A percentile compares a stretch with the other conserved stretches of the same genome.
Conservation (phyloP, 495 filamentous ascomycete genomes). For the Daldinia grandis region DNA sequence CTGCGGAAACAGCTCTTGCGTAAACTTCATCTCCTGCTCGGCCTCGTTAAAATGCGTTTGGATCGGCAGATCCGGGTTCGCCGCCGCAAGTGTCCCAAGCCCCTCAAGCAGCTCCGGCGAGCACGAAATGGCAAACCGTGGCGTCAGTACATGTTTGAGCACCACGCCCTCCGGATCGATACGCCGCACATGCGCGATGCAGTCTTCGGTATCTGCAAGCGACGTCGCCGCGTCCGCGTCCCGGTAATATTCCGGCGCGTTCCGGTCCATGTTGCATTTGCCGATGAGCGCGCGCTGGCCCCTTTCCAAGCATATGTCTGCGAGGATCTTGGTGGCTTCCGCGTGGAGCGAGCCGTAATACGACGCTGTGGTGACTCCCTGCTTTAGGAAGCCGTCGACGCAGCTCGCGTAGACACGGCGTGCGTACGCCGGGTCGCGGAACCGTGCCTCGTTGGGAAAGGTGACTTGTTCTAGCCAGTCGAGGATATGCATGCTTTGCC, state of each 20-base stretch:
- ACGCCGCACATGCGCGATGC: conserved; percentile 58
- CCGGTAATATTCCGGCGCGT: conserved; percentile 66
- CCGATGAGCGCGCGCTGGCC: conserved; percentile 73
- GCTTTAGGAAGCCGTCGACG: conserved; percentile 65
- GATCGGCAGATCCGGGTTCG: conserved; percentile 63
- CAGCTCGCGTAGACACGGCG: conserved; percentile 59
- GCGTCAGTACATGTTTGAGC: conserved; percentile 67
- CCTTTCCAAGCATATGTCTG: conserved; percentile 62
- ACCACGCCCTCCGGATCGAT: conserved; percentile 55
- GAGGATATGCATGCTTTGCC: conserved; percentile 64
- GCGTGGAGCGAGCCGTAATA: conserved; percentile 71
- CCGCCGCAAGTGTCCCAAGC: conserved; percentile 59
- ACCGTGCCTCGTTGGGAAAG: conserved; percentile 69
- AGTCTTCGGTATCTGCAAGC: conserved; percentile 59
- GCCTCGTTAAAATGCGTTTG: conserved; percentile 74
- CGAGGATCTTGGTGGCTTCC: conserved; percentile 66
- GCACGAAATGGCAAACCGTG: conserved; percentile 71
- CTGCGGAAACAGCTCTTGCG: conserved; percentile 60
- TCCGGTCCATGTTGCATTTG: conserved; percentile 71
- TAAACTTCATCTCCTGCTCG: conserved; percentile 62
- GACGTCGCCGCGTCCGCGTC: conserved; percentile 60
- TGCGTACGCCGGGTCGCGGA: conserved; percentile 63
- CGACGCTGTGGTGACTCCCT: conserved; percentile 71
- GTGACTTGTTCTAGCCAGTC: conserved; percentile 69
- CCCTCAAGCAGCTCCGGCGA: conserved; percentile 59